phyloP scores from a whole-genome alignment of 306 rosid genomes.

The Pyrus communis region DNA sequence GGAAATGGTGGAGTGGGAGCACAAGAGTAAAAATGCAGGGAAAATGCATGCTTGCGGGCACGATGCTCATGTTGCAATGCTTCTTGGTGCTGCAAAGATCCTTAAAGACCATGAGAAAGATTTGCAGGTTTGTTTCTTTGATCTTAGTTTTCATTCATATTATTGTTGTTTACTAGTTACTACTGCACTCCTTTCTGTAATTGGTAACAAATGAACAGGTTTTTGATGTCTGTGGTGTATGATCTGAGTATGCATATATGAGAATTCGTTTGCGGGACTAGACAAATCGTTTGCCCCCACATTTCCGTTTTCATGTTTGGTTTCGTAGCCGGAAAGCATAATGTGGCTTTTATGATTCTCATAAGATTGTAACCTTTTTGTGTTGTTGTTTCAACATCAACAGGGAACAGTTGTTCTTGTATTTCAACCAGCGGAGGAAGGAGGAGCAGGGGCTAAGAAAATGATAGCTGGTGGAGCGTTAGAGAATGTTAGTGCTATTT shows the following conservation, averaged over 20 bases:
- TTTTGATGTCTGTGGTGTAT: neutral
- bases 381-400: constrained; percentile 15
- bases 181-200: neutral
- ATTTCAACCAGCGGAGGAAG: constrained; percentile 98
- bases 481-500: constrained; percentile 70
- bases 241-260: neutral
- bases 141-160: neutral
- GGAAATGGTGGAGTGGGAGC: constrained; percentile 98
- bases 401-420: constrained; percentile 87
- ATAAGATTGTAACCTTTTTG: neutral
- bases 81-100: constrained; percentile 85
- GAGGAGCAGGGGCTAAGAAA: constrained; percentile 70
- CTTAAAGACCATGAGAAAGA: constrained; percentile 70
- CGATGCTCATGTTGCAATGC: constrained; percentile 89
- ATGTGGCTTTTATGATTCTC: neutral
- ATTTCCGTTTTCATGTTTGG: neutral
- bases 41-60: constrained; percentile 98
- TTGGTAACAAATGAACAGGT: neutral
- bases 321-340: neutral
- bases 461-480: constrained; percentile 52
- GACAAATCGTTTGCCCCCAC: neutral
- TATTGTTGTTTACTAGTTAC: constrained; percentile 11
- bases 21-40: constrained; percentile 73
- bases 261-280: neutral
- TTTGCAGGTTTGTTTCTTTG: constrained; percentile 36